Conservation (phyloP, 352 stramenopile genomes). For the Phytophthora uliginosa region DNA sequence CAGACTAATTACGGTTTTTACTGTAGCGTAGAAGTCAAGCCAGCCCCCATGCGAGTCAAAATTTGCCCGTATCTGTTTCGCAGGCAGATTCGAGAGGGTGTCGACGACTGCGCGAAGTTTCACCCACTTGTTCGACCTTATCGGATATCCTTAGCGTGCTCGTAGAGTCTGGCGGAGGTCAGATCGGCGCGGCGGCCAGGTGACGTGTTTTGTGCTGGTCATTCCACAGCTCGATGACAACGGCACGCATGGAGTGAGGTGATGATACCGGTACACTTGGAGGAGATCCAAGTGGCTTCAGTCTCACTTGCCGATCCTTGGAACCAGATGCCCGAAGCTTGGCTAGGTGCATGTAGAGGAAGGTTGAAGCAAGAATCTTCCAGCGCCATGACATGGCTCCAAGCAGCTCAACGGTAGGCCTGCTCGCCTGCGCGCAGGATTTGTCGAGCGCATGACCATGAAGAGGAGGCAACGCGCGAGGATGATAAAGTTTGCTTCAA, state of each 20-base stretch:
- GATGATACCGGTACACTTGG: constrained; percentile 5
- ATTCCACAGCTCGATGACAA: background rate
- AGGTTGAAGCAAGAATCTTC: constrained; percentile 11
- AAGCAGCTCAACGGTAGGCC: constrained; percentile 15
- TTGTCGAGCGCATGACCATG: constrained; percentile 17
- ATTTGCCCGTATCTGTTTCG: constrained; percentile 37
- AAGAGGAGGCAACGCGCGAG: constrained; percentile 16
- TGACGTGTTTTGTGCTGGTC: background rate
- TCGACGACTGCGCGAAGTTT: constrained; percentile 10
- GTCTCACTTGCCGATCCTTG: constrained; percentile 4
- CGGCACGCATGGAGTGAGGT: background rate
- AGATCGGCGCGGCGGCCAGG: background rate
- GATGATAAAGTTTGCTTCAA: constrained; percentile 25
- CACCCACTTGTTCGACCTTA: constrained; percentile 4
- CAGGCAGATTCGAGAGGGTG: constrained; percentile 12
- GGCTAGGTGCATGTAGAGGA: constrained; percentile 2
- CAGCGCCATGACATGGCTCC: constrained; percentile 13
- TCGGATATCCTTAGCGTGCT: constrained; percentile 11
- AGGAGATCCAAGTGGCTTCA: constrained; percentile 30
- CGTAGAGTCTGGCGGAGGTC: background rate
- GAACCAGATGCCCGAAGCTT: constrained; percentile 21
- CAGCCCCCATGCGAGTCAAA: constrained; percentile 17
- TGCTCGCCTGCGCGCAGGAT: background rate
- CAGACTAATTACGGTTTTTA: too few relatives aligned
- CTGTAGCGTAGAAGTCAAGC: constrained; percentile 20